Evolutionary conservation across 2,329 filamentous ascomycete species (phyloP).

Genomic region (Trichophyton simii): DNA sequence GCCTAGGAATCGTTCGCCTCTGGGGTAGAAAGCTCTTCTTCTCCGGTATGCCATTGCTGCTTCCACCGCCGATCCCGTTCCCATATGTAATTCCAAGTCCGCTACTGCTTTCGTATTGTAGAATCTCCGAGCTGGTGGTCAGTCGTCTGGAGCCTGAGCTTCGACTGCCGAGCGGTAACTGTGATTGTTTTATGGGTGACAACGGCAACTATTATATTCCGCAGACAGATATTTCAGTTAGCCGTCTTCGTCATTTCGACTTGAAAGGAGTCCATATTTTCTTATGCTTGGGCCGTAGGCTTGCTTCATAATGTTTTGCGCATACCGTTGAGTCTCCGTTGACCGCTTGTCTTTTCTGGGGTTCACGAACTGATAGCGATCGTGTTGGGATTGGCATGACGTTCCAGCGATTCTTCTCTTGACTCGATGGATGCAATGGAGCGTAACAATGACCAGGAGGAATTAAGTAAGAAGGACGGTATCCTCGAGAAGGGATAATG

Average conservation of each 20-base stretch:
- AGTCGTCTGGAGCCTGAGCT: neutral
- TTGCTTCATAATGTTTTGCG: neutral
- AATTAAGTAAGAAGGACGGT: neutral
- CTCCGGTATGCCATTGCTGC: neutral
- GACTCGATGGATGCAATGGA: neutral
- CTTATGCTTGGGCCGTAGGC: neutral
- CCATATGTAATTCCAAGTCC: neutral
- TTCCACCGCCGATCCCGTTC: neutral
- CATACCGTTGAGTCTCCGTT: neutral
- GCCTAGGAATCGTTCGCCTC: neutral
- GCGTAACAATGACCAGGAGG: neutral
- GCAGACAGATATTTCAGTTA: neutral
- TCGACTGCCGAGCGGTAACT: neutral
- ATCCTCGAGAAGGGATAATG: neutral
- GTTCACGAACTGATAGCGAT: conserved; percentile 25
- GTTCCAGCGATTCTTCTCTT: neutral
- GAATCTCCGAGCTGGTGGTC: neutral
- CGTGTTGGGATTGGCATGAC: conserved; percentile 31
- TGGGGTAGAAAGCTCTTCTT: conserved; percentile 1
- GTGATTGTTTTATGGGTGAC: neutral
- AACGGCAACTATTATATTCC: neutral
- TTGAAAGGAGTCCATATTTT: neutral
- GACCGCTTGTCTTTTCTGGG: conserved; percentile 10
- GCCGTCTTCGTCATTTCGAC: neutral
- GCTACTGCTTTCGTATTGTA: neutral